Evolutionary conservation across 495 filamentous ascomycete species (phyloP).

Genomic region (Penicillium steckii): DNA sequence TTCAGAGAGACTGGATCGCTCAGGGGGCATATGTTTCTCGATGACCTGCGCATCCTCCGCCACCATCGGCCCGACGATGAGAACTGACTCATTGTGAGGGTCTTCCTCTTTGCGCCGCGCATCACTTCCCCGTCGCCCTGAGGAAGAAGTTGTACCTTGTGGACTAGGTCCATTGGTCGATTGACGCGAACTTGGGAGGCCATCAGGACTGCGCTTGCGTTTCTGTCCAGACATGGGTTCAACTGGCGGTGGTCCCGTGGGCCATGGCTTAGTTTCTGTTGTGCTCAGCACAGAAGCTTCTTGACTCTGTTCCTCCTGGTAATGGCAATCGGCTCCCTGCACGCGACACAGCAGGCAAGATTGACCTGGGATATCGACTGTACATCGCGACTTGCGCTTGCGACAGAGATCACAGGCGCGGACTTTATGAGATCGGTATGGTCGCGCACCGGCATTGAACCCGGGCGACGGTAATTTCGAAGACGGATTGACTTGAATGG

Average conservation of each 20-base stretch:
- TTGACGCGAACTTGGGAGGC: conserved; percentile 16
- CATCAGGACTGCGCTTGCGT: conserved; percentile 39
- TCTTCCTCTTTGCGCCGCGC: conserved; percentile 39
- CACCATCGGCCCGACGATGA: conserved; percentile 51
- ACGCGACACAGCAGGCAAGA: conserved; percentile 51
- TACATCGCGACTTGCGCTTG: conserved; percentile 52
- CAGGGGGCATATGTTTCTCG: conserved; percentile 49
- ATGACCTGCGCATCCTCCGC: conserved; percentile 53
- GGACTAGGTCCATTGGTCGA: conserved; percentile 27
- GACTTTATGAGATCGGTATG: conserved; percentile 52
- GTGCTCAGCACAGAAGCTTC: conserved; percentile 27
- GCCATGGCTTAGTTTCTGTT: conserved; percentile 30
- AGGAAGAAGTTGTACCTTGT: conserved; percentile 27
- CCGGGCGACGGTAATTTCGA: conserved; percentile 41
- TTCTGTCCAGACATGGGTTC: conserved; percentile 33
- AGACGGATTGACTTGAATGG: conserved; percentile 31
- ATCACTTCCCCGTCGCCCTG: conserved; percentile 34
- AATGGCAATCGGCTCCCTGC: conserved; percentile 49
- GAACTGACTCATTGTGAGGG: conserved; percentile 47
- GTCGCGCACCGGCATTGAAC: conserved; percentile 46
- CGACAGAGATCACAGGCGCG: conserved; percentile 52
- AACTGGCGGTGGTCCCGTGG: conserved; percentile 18
- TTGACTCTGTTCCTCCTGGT: conserved; percentile 38
- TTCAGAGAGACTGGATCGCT: conserved; percentile 35
- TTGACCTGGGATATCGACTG: conserved; percentile 47